Base-by-base conservation (phyloP, 345 rosid genomes). In the Cardiospermum halicacabum region DNA sequence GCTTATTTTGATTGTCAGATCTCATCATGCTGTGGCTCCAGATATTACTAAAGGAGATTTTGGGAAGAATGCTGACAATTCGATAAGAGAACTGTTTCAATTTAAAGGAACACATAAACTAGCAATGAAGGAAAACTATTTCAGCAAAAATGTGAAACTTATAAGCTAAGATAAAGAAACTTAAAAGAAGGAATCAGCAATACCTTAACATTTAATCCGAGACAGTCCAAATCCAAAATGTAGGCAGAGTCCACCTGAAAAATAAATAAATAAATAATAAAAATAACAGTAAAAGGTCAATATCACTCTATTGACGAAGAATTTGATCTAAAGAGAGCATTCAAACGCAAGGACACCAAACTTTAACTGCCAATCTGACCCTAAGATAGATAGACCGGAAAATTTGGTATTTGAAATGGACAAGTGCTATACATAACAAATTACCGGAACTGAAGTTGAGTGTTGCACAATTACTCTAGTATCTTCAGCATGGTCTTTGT, bases 141-240 rank as follows among this genome's bases (percentile, higher is more conserved):
- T 40, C 49, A 22, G 3, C 5, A 31, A 47, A 3, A 11, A 34
- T 32, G 43, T 59, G 30, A 66, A 10, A 19, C 11, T 11, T 27
- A 50, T 12, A 27, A 40, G 15, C 25, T 40, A 27, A 34, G 15
- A 49, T 28, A 18, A 30, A 43, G 18, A 7, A 43, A 60, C 15
- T 7, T 60, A 7, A 22, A 11, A 28, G 39, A 61, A 28, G 18
- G 5, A 30, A 22, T 63, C 19, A 56, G 58, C 45, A 64, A 58
- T 71, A 93, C 98, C 97, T 90, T 90, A 56, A 90, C 97, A 61
- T 80, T 76, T 85, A 91, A 94, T 70, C 97, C 99, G 68, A 94
- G 85, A 70, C 95, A 86, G 75, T 94, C 96, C 77, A 94, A 69
- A 72, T 91, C 96, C 59, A 91, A 81, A 81, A 94, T 94, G 79